A percentile compares a stretch with the other conserved stretches of the same genome.
phyloP scores from a whole-genome alignment of 768 basidiomycete genomes.

The Leccinum arenicola region DNA sequence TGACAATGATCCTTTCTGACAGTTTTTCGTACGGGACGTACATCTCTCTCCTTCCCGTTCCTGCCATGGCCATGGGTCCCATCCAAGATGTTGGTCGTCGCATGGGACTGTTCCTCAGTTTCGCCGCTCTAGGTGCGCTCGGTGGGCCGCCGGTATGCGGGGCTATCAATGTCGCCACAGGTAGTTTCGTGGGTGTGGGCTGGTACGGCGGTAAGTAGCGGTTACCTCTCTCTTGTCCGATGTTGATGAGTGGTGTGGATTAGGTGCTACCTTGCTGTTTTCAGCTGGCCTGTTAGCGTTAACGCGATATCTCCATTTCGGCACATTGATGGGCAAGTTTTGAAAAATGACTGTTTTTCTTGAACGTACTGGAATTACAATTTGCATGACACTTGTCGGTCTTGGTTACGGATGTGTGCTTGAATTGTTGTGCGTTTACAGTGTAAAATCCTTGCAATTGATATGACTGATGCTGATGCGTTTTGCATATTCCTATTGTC shows the following conservation, averaged over 20 bases:
- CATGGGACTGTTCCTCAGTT: slow-evolving; percentile 60
- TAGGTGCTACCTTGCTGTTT: slow-evolving; percentile 40
- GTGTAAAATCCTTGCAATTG: no score
- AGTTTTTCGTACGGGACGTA: slow-evolving; percentile 65
- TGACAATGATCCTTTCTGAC: background rate
- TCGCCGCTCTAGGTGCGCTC: slow-evolving; percentile 60
- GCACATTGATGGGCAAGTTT: slow-evolving; percentile 40
- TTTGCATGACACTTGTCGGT: no score
- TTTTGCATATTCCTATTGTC: no score
- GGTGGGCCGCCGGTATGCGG: slow-evolving; percentile 75
- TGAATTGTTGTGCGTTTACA: no score
- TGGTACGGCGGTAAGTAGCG: slow-evolving; percentile 40
- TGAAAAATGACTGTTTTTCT: slow-evolving; percentile 16
- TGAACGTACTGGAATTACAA: no score
- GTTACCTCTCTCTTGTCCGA: background rate
- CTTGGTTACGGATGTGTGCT: no score
- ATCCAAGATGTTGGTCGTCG: slow-evolving; percentile 61
- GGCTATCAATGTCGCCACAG: slow-evolving; percentile 53
- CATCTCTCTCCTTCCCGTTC: slow-evolving; percentile 32
- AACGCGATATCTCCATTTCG: slow-evolving; percentile 40
- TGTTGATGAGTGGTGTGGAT: background rate
- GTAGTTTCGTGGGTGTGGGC: slow-evolving; percentile 37
- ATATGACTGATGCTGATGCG: no score
- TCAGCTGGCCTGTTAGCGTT: slow-evolving; percentile 41
- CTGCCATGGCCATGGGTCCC: slow-evolving; percentile 60